These are phyloP conservation scores for Cornus florida DNA, from an alignment of 148 eudicot species.

Conservation along the genomic window DNA sequence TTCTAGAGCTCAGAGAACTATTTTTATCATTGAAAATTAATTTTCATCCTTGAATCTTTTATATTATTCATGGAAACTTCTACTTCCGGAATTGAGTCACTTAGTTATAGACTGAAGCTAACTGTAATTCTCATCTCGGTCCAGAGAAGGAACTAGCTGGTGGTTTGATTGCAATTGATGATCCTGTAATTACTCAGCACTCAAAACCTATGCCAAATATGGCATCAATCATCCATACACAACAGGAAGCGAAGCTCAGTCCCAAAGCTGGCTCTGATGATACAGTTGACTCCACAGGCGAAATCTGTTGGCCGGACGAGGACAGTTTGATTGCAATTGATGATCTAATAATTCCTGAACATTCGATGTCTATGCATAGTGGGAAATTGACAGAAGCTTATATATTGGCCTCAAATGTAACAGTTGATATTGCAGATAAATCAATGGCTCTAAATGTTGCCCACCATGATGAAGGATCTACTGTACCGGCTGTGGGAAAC, in stretches of 20 bases:
- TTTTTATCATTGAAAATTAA: background rate
- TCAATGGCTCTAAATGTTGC: background rate
- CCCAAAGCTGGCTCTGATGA: background rate
- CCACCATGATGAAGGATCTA: background rate
- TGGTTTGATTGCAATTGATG: background rate
- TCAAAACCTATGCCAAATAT: background rate
- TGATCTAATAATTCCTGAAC: slow-evolving; percentile 8
- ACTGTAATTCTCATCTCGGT: background rate
- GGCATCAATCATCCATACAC: background rate
- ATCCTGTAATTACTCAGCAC: background rate
- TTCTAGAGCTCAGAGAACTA: background rate
- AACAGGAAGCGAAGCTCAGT: background rate
- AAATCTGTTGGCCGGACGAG: slow-evolving; percentile 15
- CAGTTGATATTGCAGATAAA: background rate
- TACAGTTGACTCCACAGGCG: background rate
- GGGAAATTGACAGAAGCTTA: background rate
- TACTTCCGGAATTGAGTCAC: background rate
- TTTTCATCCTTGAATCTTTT: background rate
- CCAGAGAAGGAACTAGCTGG: background rate
- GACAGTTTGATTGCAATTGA: slow-evolving; percentile 16
- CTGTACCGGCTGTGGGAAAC: background rate
- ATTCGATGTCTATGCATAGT: background rate
- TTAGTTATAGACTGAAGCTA: background rate
- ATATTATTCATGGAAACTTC: background rate
- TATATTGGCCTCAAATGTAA: background rate